Evolutionary conservation across 495 filamentous ascomycete genomes (phyloP).

Genomic region (Aspergillus taichungensis): DNA sequence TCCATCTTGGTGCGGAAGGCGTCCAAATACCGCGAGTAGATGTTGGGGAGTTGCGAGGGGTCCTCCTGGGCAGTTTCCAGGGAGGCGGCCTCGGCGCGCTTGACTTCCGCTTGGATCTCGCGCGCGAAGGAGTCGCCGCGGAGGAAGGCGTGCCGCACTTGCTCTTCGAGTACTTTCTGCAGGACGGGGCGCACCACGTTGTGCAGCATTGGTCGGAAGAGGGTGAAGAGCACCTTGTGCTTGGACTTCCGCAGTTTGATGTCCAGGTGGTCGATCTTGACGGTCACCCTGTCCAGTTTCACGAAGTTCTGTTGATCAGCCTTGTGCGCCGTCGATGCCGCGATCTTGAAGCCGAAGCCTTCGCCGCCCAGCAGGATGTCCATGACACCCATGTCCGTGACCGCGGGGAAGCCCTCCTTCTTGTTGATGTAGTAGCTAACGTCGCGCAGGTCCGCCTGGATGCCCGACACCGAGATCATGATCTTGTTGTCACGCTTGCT

Average conservation of each 20-base stretch:
- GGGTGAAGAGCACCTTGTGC: conserved; percentile 80
- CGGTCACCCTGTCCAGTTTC: conserved; percentile 83
- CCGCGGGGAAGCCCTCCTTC: conserved; percentile 88
- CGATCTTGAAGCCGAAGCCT: conserved; percentile 87
- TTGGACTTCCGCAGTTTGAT: conserved; percentile 91
- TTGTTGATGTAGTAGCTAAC: conserved; percentile 93
- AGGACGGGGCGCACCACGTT: conserved; percentile 75
- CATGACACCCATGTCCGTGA: conserved; percentile 83
- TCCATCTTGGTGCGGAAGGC: conserved; percentile 68
- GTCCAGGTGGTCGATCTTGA: conserved; percentile 74
- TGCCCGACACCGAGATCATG: conserved; percentile 74
- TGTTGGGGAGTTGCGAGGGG: conserved; percentile 70
- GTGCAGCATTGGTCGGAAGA: conserved; percentile 85
- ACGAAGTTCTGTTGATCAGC: conserved; percentile 75
- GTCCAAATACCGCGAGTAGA: conserved; percentile 74
- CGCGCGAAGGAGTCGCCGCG: conserved; percentile 62
- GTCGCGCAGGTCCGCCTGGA: conserved; percentile 61
- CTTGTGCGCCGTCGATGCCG: conserved; percentile 71
- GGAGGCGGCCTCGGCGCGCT: conserved; percentile 44
- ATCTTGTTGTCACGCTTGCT: conserved; percentile 74
- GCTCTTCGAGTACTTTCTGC: conserved; percentile 79
- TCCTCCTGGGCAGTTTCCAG: conserved; percentile 53
- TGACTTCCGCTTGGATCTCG: conserved; percentile 73
- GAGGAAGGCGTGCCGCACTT: conserved; percentile 69
- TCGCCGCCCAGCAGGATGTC: conserved; percentile 83